These are phyloP conservation scores for Aspergillus sp. DNA, from an alignment of 2,329 filamentous ascomycete species.

Conservation along the genomic window DNA sequence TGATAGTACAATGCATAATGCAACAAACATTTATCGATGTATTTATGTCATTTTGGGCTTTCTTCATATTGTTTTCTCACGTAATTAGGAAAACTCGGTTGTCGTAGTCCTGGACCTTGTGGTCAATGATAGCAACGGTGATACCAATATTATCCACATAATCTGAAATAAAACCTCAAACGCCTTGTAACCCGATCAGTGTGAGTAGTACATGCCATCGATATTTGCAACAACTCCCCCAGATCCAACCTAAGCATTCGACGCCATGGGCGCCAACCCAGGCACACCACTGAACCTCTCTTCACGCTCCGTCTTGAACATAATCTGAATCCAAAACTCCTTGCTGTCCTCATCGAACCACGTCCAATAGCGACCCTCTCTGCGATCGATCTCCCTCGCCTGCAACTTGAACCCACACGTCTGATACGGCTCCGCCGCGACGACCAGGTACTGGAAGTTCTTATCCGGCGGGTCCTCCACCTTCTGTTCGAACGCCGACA, in stretches of 20 bases:
- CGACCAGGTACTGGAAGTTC: conserved; percentile 88
- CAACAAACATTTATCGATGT: too few species aligned
- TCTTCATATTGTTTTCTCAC: too few species aligned
- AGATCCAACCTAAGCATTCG: not conserved
- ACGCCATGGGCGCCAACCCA: conserved; percentile 55
- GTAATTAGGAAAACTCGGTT: too few species aligned
- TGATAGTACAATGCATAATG: conserved; percentile 1
- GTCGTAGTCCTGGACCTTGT: too few species aligned
- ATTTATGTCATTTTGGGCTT: too few species aligned
- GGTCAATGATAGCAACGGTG: not conserved
- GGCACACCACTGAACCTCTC: conserved; percentile 75
- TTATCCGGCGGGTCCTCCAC: conserved; percentile 90
- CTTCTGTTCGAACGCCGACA: conserved; percentile 96
- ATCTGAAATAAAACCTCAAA: conserved; percentile 11
- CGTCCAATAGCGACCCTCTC: conserved; percentile 83
- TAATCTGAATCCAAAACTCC: conserved; percentile 96
- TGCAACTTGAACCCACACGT: conserved; percentile 96
- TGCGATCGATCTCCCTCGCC: conserved; percentile 84
- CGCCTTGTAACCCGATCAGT: conserved; percentile 7
- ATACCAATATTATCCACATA: conserved; percentile 6
- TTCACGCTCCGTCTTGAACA: conserved; percentile 98
- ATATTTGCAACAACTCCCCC: too few species aligned
- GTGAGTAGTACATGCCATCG: too few species aligned
- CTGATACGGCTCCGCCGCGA: conserved; percentile 97
- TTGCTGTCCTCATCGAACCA: conserved; percentile 96